Base-by-base conservation (phyloP, 164 flowering plant species). In the Dillenia turbinata region DNA sequence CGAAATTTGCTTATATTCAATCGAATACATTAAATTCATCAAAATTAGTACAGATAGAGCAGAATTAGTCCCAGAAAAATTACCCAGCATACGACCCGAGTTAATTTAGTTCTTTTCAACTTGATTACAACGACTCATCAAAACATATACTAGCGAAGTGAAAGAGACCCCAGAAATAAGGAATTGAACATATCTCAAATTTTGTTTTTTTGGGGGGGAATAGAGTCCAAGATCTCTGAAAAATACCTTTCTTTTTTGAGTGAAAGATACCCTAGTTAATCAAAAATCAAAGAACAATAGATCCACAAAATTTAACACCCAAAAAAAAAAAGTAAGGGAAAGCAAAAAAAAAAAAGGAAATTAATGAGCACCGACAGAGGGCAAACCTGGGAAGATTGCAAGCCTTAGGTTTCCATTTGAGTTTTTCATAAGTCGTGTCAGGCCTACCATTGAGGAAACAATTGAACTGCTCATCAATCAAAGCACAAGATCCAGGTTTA, bases 361-460 rank as follows among this genome's bases (percentile, higher is more conserved):
- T 14, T 49, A 9, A 33, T 33, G 40, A 33, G 40, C 40, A 33
- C 40, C n/a, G n/a, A n/a, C n/a, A n/a, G n/a, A 33, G 14, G 8
- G 8, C 67, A 44, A 71, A 91, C 97, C 97, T 88, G 47, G 99
- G 99, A 16, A 94, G 65, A 48, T 61, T 74, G 75, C 99, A 94
- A 19, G 75, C 78, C 45, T 79, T 85, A 5, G 99, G 99, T 74
- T 91, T 84, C 99, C 97, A 94, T 64, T 83, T 92, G 44, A 75
- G 68, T 54, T 83, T 85, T 69, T 72, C 81, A 63, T 63, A 91
- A 47, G 67, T 71, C 10, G 56, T 66, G 72, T 94, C 99, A 61
- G 90, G 96, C 69, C 99, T 78, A 12, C 94, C 93, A 71, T 94
- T 94, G 33, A 52, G 61, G 59, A 81, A 65, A 66, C 99, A 94